These are phyloP conservation scores for Apiospora marii DNA, from an alignment of 2,329 filamentous ascomycete genomes.

Conservation along the genomic window DNA sequence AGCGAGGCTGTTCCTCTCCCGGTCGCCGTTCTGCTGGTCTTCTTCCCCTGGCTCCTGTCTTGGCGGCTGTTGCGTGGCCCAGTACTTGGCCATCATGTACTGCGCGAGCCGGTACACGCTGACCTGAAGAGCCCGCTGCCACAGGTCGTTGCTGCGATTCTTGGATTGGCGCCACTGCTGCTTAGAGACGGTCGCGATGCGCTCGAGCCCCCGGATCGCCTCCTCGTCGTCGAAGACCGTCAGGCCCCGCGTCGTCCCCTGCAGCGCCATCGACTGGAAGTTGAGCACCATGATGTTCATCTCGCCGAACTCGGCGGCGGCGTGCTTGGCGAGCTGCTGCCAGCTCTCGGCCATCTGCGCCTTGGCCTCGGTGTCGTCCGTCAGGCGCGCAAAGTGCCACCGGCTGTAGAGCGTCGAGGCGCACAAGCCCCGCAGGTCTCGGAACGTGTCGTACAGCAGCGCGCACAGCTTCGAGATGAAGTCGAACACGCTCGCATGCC, in stretches of 20 bases:
- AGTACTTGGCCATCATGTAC: conserved; percentile 12
- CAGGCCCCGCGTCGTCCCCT: neutral
- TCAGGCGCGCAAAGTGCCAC: neutral
- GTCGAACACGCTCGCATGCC: neutral
- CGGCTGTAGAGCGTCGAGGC: conserved; percentile 12
- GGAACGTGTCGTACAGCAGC: conserved; percentile 21
- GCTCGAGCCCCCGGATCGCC: neutral
- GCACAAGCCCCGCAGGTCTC: neutral
- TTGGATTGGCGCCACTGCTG: neutral
- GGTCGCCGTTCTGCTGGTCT: neutral
- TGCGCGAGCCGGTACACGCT: conserved; percentile 18
- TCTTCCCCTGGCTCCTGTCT: neutral
- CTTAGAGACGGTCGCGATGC: neutral
- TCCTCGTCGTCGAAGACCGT: neutral
- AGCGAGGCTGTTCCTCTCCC: neutral
- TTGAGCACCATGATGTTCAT: neutral
- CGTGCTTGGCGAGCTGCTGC: conserved; percentile 9
- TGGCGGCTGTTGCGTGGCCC: neutral
- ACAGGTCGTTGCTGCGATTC: neutral
- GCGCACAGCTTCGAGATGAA: conserved; percentile 18
- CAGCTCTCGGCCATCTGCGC: neutral
- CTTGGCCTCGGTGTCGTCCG: neutral
- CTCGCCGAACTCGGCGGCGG: neutral
- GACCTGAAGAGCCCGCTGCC: neutral
- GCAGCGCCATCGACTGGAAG: conserved; percentile 15